phyloP scores from a whole-genome alignment of 176 grass and related monocot genomes.

The Oryza australiensis region DNA sequence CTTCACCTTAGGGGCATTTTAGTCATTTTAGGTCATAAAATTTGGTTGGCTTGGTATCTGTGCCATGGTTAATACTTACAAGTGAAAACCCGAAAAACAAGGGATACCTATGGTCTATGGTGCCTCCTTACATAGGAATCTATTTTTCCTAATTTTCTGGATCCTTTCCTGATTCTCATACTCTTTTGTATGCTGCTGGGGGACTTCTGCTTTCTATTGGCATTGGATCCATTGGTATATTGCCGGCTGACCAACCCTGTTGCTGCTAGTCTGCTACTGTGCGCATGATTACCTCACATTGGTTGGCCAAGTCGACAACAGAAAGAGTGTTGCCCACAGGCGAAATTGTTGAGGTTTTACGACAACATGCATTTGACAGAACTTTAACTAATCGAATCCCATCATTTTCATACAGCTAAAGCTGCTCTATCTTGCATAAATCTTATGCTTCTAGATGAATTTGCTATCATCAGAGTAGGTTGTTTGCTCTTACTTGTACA shows the following conservation, averaged over 20 bases:
- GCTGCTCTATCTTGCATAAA: not conserved
- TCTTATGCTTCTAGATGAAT: slow-evolving; percentile 8
- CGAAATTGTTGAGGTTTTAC: not conserved
- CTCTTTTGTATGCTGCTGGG: not conserved
- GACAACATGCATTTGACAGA: not conserved
- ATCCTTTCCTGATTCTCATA: not conserved
- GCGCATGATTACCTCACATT: not conserved
- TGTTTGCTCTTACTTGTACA: slow-evolving; percentile 4
- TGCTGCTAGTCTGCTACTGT: not conserved
- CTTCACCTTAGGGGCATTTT: not conserved
- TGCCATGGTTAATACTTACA: not conserved
- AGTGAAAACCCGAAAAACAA: not conserved
- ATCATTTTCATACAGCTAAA: slow-evolving; percentile 14
- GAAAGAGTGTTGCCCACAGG: not conserved
- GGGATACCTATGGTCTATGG: not conserved
- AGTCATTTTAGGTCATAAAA: not conserved
- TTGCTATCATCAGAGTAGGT: slow-evolving; percentile 20
- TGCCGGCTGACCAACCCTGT: not conserved
- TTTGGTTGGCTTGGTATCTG: not conserved
- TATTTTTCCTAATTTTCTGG: not conserved
- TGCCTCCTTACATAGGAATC: not conserved
- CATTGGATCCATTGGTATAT: not conserved
- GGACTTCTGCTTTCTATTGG: not conserved
- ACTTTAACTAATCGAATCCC: slow-evolving; percentile 1
- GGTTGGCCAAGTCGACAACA: not conserved